Conservation (phyloP, 2,329 filamentous ascomycete species). For the Trichophyton verrucosum region DNA sequence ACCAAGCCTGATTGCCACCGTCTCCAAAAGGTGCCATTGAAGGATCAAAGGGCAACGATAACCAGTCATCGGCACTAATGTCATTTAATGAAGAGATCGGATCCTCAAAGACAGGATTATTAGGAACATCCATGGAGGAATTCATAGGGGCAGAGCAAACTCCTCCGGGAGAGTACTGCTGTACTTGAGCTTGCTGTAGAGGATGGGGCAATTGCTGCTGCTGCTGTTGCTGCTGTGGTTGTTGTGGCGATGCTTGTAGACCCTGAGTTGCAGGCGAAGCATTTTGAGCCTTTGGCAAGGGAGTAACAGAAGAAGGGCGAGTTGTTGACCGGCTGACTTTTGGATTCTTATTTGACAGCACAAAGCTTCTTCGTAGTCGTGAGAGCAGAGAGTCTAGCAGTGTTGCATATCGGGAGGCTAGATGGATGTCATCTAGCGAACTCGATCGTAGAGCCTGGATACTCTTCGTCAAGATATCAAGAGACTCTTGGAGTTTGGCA, state of each 20-base stretch:
- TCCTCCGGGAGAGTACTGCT: not conserved
- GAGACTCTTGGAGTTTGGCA: slow-evolving; percentile 37
- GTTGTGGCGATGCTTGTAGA: not conserved
- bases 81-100: slow-evolving; percentile 10
- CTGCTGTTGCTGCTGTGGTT: not conserved
- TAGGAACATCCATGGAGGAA: slow-evolving; percentile 6
- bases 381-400: slow-evolving; percentile 37
- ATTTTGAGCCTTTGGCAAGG: slow-evolving; percentile 19
- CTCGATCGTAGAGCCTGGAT: slow-evolving; percentile 39
- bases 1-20: slow-evolving; percentile 25
- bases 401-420: slow-evolving; percentile 40
- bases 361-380: slow-evolving; percentile 27
- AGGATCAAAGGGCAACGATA: slow-evolving; percentile 32
- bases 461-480: slow-evolving; percentile 37
- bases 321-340: slow-evolving; percentile 19
- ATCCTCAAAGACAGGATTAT: slow-evolving; percentile 9
- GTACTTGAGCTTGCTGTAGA: not conserved
- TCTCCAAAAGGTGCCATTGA: slow-evolving; percentile 35
- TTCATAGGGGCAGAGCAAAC: not conserved
- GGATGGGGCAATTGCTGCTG: not conserved
- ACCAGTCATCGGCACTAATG: slow-evolving; percentile 28
- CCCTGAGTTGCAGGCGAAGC: not conserved
- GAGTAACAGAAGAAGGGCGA: slow-evolving; percentile 20
- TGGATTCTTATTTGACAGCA: slow-evolving; percentile 22
- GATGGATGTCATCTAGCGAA: slow-evolving; percentile 41